Conservation (phyloP, 2,329 filamentous ascomycete genomes). For the Aspergillus texensis region DNA sequence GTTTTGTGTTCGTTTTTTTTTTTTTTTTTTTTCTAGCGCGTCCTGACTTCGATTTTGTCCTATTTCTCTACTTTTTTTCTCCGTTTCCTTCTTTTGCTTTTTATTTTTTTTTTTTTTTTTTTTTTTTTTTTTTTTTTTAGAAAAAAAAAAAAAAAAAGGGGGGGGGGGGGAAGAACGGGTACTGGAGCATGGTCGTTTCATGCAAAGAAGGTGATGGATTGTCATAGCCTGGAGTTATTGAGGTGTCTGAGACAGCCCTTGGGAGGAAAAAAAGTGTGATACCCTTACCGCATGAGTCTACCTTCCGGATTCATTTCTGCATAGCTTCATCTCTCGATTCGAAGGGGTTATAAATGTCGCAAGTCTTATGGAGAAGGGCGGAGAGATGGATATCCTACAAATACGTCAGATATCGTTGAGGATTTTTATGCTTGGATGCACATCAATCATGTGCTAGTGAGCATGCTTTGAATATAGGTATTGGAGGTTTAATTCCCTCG, state of each 20-base stretch:
- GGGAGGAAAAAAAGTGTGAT: constrained; percentile 44
- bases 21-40: too few species aligned
- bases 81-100: too few species aligned
- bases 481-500: constrained; percentile 31
- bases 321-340: constrained; percentile 39
- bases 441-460: constrained; percentile 22
- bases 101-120: too few species aligned
- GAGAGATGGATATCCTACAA: constrained; percentile 30
- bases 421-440: constrained; percentile 29
- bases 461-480: constrained; percentile 31
- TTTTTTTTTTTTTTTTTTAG: neutral
- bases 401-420: constrained; percentile 35
- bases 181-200: constrained; percentile 35
- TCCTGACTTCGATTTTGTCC: too few species aligned
- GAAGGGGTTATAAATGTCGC: constrained; percentile 31
- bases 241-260: constrained; percentile 44
- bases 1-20: too few species aligned
- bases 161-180: constrained; percentile 9
- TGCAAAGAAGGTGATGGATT: constrained; percentile 30
- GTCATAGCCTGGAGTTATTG: constrained; percentile 41
- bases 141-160: too few species aligned
- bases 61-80: too few species aligned
- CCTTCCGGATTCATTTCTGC: constrained; percentile 40
- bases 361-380: constrained; percentile 25
- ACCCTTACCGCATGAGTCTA: constrained; percentile 46